These are phyloP conservation scores for Cladophialophora chaetospira DNA, from an alignment of 2,329 filamentous ascomycete genomes.

Conservation along the genomic window DNA sequence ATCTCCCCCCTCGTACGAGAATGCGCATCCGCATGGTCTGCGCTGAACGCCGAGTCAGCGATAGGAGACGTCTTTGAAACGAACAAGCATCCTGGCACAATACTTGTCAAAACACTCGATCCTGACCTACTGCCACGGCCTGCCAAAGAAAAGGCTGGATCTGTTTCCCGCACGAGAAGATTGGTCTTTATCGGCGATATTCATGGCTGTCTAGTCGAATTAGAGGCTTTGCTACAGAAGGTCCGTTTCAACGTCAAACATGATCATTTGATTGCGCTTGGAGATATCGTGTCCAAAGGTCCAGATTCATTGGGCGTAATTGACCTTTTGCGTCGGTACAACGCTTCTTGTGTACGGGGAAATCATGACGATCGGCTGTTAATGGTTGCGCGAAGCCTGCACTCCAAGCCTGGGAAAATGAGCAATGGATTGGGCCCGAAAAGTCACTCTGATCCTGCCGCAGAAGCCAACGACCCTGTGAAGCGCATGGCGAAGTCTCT, in stretches of 20 bases:
- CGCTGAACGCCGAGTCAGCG: constrained; percentile 36
- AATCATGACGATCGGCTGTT: constrained; percentile 91
- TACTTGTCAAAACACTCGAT: constrained; percentile 54
- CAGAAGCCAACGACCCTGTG: constrained; percentile 41
- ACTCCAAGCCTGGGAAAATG: constrained; percentile 31
- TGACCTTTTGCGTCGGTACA: constrained; percentile 69
- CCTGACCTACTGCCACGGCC: constrained; percentile 46
- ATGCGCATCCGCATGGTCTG: constrained; percentile 31
- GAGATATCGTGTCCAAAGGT: constrained; percentile 83
- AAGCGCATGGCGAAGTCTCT: constrained; percentile 60
- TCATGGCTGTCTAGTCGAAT: constrained; percentile 76
- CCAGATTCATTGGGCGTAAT: constrained; percentile 80
- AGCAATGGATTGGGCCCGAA: background rate
- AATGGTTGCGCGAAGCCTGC: constrained; percentile 58
- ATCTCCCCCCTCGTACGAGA: constrained; percentile 23
- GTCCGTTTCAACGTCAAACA: constrained; percentile 60
- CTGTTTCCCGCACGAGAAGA: constrained; percentile 50
- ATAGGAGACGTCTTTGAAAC: constrained; percentile 47
- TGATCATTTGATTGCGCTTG: constrained; percentile 76
- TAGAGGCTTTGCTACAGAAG: constrained; percentile 65
- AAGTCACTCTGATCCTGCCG: too few relatives aligned
- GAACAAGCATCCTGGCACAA: constrained; percentile 52
- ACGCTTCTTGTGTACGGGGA: constrained; percentile 80
- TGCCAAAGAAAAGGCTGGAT: constrained; percentile 34
- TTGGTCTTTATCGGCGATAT: constrained; percentile 88